Conservation (phyloP, 768 basidiomycete species). For the Phanerochaete sordida region DNA sequence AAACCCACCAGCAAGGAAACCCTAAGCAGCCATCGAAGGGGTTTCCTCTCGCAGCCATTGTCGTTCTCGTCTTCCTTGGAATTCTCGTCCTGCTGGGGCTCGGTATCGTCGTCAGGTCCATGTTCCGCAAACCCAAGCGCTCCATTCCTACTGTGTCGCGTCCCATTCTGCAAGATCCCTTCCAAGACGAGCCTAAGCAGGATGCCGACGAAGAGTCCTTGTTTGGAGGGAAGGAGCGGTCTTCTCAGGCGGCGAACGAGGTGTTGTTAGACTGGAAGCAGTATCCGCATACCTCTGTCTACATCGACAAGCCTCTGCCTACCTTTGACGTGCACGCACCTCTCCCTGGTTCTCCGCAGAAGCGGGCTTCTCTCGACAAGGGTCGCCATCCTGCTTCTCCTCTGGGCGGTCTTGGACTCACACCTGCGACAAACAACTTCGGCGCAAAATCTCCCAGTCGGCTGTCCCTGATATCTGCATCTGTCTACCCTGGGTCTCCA, state of each 20-base stretch:
- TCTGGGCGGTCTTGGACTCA: slow-evolving; percentile 23
- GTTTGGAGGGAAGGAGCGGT: slow-evolving; percentile 73
- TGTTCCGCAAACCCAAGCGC: slow-evolving; percentile 46
- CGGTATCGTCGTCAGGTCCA: slow-evolving; percentile 45
- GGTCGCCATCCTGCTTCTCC: slow-evolving; percentile 17
- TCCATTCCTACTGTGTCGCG: slow-evolving; percentile 67
- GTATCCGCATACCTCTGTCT: slow-evolving; percentile 25
- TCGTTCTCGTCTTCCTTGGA: slow-evolving; percentile 51
- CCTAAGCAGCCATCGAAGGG: slow-evolving; percentile 23
- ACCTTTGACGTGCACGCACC: background rate
- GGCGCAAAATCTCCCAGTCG: slow-evolving; percentile 24
- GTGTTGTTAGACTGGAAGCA: slow-evolving; percentile 46
- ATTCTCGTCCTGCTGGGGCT: slow-evolving; percentile 45
- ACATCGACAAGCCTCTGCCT: background rate
- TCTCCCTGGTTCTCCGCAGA: background rate
- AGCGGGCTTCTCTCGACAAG: background rate
- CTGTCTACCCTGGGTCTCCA: slow-evolving; percentile 46
- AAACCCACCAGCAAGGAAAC: slow-evolving; percentile 12
- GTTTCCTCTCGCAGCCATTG: slow-evolving; percentile 46
- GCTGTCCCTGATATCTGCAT: slow-evolving; percentile 40
- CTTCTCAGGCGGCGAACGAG: slow-evolving; percentile 42
- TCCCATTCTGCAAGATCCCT: slow-evolving; percentile 63
- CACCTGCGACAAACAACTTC: slow-evolving; percentile 17
- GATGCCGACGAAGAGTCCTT: slow-evolving; percentile 56
- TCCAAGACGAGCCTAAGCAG: slow-evolving; percentile 39